Evolutionary conservation across 352 stramenopile genomes (phyloP).

Genomic region (Phytopythium montanum): DNA sequence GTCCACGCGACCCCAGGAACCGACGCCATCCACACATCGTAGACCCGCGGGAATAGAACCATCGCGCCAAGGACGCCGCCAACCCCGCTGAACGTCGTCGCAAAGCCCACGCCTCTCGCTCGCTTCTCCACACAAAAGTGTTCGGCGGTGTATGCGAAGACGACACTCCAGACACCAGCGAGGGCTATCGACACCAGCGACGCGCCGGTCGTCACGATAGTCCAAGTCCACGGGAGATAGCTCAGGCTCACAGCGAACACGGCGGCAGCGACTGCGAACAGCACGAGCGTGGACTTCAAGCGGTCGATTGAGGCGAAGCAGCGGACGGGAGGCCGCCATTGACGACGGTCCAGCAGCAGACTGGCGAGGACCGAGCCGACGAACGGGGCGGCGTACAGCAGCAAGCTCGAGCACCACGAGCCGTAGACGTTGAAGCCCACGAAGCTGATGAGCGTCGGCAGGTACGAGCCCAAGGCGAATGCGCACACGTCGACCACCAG

Average conservation of each 20-base stretch:
- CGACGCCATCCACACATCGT: conserved; percentile 29
- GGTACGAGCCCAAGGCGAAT: conserved; percentile 28
- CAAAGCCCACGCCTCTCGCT: conserved; percentile 21
- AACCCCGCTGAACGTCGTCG: conserved; percentile 18
- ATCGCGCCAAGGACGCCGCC: conserved; percentile 15
- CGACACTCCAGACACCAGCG: conserved; percentile 18
- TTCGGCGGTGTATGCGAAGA: conserved; percentile 18
- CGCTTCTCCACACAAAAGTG: conserved; percentile 11
- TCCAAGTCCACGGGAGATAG: conserved; percentile 21
- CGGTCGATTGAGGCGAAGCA: background rate
- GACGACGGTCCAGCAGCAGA: conserved; percentile 10
- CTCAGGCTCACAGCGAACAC: conserved; percentile 10
- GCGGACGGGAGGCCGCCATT: background rate
- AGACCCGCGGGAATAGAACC: conserved; percentile 28
- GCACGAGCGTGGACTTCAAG: conserved; percentile 5
- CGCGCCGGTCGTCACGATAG: conserved; percentile 7
- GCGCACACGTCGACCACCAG: conserved; percentile 22
- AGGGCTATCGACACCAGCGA: conserved; percentile 19
- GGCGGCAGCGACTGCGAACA: conserved; percentile 13
- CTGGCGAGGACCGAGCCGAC: conserved; percentile 17
- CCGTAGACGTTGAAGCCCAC: conserved; percentile 31
- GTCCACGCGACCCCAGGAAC: conserved; percentile 21
- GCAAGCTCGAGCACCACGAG: conserved; percentile 14
- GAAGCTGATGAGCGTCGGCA: conserved; percentile 27
- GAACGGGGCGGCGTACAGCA: conserved; percentile 19